Base-by-base conservation (phyloP, 2,329 filamentous ascomycete species). In the Neonectria magnoliae region DNA sequence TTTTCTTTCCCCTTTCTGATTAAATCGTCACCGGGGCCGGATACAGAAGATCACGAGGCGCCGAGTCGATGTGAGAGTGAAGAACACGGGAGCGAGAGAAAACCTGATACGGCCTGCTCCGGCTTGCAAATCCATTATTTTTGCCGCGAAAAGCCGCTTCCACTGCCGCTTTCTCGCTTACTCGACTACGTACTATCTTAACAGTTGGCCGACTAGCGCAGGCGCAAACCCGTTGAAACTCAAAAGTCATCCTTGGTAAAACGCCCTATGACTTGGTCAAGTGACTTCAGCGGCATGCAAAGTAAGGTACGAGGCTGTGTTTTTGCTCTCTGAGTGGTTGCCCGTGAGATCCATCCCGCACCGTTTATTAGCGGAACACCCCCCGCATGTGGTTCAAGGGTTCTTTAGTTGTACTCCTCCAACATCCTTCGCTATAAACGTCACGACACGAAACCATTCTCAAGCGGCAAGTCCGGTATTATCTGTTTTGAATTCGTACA, bases 91-190 rank as follows among this genome's bases (percentile, higher is more conserved):
- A 33, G 27, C 14, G 31, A n/a, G 7, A 33, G 41, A 44, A 42
- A 50, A 54, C n/a, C 27, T 42, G 53, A 59, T 41, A 33, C 31
- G 47, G 29, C 36, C 25, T 51, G 53, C 62, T 66, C 48, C 65
- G 50, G 67, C 33, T 42, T 51, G 52, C 48, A 52, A 62, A 71
- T 60, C 51, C 50, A 69, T 62, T 52, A 69, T 62, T 70, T 55
- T 69, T 73, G 71, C 71, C 71, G 72, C 56, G 53, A 65, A 68
- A 74, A 74, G 64, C 71, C 71, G 71, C 67, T 62, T 27, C 51
- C 31, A 33, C 51, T 14, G 38, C 31, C 33, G 29, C 48, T 33
- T 42, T 50, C n/a, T 38, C 14, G 50, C 63, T 72, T 71, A 73
- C 71, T 73, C 70, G 70, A 64, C 54, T 61, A 27, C 22, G 51